These are phyloP conservation scores for Cymodocea nodosa DNA, from an alignment of 116 monocot species.

Conservation along the genomic window DNA sequence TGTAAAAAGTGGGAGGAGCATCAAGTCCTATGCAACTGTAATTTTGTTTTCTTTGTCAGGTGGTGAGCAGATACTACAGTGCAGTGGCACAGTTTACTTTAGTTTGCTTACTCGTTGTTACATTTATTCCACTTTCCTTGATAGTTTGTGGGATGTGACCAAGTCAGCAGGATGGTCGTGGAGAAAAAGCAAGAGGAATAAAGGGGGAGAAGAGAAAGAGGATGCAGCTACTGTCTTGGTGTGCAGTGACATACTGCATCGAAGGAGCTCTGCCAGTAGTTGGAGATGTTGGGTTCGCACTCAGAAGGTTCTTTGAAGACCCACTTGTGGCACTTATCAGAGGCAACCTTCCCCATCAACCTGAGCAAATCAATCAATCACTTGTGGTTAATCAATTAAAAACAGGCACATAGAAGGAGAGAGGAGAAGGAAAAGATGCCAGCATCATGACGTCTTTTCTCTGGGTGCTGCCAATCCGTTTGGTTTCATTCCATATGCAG, in stretches of 20 bases:
- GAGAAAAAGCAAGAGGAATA: slow-evolving; percentile 4
- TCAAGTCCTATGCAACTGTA: not conserved
- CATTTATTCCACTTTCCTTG: not conserved
- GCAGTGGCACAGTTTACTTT: not conserved
- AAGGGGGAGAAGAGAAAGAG: not conserved
- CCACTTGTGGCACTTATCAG: slow-evolving; percentile 99
- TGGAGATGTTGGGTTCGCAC: slow-evolving; percentile 90
- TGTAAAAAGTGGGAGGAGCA: not conserved
- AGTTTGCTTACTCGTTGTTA: not conserved
- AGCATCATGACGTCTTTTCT: not conserved
- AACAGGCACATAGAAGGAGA: not conserved
- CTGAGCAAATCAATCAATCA: slow-evolving; percentile 28
- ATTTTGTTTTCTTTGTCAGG: not conserved
- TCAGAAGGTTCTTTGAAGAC: slow-evolving; percentile 98
- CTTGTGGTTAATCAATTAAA: not conserved
- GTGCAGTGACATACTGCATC: slow-evolving; percentile 66
- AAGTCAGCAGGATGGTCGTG: not conserved
- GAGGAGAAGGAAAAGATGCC: not conserved
- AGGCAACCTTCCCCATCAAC: slow-evolving; percentile 98
- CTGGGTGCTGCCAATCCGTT: not conserved
- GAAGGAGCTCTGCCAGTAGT: slow-evolving; percentile 99
- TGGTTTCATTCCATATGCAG: not conserved
- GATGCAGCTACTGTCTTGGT: not conserved
- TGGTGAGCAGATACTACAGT: too few species aligned
- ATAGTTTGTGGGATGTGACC: not conserved